A percentile compares a stretch with the other conserved stretches of the same genome.
These are phyloP conservation scores for Galerina sulciceps DNA, from an alignment of 768 basidiomycete species.

Conservation along the genomic window DNA sequence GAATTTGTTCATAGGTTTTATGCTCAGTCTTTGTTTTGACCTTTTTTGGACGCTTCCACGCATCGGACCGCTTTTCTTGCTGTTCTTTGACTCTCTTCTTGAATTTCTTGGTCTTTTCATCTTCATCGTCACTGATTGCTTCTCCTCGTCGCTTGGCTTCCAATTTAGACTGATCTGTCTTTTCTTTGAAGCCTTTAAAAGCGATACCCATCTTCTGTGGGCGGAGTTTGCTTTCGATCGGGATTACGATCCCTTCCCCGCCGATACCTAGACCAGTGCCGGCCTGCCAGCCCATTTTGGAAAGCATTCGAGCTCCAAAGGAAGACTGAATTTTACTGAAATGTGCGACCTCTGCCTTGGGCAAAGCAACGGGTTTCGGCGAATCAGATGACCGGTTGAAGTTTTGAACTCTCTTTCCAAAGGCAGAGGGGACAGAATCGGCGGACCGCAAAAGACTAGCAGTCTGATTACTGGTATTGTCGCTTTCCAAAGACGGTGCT, in stretches of 20 bases:
- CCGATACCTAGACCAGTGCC: conserved; percentile 77
- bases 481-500: conserved; percentile 2
- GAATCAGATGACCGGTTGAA: conserved; percentile 61
- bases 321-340: conserved; percentile 78
- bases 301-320: conserved; percentile 88
- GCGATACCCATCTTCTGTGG: conserved; percentile 89
- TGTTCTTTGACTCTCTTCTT: conserved; percentile 59
- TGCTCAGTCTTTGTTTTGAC: conserved; percentile 86
- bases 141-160: conserved; percentile 82
- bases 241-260: conserved; percentile 86
- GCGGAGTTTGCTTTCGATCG: conserved; percentile 83
- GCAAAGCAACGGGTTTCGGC: conserved; percentile 56
- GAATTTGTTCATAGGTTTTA: conserved; percentile 96
- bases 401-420: conserved; percentile 37
- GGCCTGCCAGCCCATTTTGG: conserved; percentile 94
- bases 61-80: conserved; percentile 67
- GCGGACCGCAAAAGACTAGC: conserved; percentile 23
- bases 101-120: conserved; percentile 48
- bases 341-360: conserved; percentile 72
- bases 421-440: conserved; percentile 43
- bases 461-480: conserved; percentile 10
- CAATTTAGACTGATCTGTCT: conserved; percentile 80
- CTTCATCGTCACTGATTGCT: conserved; percentile 74
- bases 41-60: conserved; percentile 88
- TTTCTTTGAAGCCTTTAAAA: conserved; percentile 85